Conservation (phyloP, 208 protist species). For the Crithidia brevicula region DNA sequence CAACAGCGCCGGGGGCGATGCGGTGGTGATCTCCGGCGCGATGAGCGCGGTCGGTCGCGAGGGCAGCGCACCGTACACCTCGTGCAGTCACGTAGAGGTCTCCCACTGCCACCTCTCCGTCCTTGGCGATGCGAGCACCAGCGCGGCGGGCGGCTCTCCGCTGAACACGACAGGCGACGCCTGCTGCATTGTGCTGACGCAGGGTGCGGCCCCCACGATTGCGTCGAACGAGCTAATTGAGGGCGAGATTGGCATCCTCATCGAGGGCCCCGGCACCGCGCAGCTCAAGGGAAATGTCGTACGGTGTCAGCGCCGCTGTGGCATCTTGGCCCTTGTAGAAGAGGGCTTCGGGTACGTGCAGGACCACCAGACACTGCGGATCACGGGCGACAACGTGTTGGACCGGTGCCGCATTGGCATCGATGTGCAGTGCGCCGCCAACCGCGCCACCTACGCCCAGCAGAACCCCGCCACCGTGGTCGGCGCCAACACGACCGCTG, state of each 20-base stretch:
- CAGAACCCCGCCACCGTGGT: slow-evolving; percentile 4
- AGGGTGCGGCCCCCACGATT: slow-evolving; percentile 70
- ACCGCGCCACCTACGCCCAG: slow-evolving; percentile 18
- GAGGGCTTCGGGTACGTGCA: slow-evolving; percentile 35
- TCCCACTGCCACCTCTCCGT: slow-evolving; percentile 72
- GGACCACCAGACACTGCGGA: slow-evolving; percentile 50
- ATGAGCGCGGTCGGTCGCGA: slow-evolving; percentile 40
- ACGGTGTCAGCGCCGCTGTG: slow-evolving; percentile 72
- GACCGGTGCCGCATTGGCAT: slow-evolving; percentile 83
- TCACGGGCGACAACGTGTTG: slow-evolving; percentile 83
- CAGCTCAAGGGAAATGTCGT: slow-evolving; percentile 76
- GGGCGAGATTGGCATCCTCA: slow-evolving; percentile 77
- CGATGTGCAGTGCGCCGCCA: slow-evolving; percentile 63
- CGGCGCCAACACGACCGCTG: not conserved
- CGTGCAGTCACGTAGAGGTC: slow-evolving; percentile 66
- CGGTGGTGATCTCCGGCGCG: slow-evolving; percentile 48
- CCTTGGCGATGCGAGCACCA: slow-evolving; percentile 3
- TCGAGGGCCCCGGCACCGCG: slow-evolving; percentile 67
- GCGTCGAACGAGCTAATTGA: slow-evolving; percentile 70
- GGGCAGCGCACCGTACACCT: slow-evolving; percentile 5
- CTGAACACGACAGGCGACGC: slow-evolving; percentile 29
- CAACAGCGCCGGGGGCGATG: slow-evolving; percentile 63
- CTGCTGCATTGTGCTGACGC: slow-evolving; percentile 74
- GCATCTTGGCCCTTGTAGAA: slow-evolving; percentile 72
- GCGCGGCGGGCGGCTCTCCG: not conserved